phyloP scores from a whole-genome alignment of 495 filamentous ascomycete species.

The Hypoxylon cercidicola region DNA sequence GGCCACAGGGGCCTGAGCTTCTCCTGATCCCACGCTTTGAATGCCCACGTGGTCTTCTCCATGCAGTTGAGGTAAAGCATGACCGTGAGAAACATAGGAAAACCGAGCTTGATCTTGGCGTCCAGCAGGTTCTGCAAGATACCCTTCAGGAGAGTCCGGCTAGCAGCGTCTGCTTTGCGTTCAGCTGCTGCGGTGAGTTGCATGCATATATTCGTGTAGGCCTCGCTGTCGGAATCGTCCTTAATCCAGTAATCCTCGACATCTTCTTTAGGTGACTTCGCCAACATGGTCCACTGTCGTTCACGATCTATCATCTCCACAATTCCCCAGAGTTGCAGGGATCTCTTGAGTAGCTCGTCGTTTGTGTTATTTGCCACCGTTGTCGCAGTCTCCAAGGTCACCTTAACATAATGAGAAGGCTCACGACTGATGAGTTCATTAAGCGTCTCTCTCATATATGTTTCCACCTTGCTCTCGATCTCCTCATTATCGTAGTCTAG shows the following conservation, averaged over 20 bases:
- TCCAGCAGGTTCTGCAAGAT: slow-evolving; percentile 81
- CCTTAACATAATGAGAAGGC: slow-evolving; percentile 72
- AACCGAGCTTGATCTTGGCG: slow-evolving; percentile 71
- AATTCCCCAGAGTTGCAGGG: slow-evolving; percentile 79
- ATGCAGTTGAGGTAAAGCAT: slow-evolving; percentile 81
- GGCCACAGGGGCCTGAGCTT: slow-evolving; percentile 71
- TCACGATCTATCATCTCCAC: slow-evolving; percentile 79
- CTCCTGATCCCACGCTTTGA: slow-evolving; percentile 76
- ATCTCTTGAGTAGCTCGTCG: slow-evolving; percentile 71
- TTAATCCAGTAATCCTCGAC: slow-evolving; percentile 49
- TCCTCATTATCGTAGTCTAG: slow-evolving; percentile 76
- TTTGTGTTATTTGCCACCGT: slow-evolving; percentile 65
- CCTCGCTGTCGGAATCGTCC: slow-evolving; percentile 54
- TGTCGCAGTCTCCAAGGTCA: slow-evolving; percentile 70
- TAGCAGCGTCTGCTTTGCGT: slow-evolving; percentile 72
- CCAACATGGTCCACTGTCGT: slow-evolving; percentile 70
- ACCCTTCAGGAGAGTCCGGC: slow-evolving; percentile 75
- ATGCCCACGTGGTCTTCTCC: slow-evolving; percentile 86
- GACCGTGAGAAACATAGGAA: slow-evolving; percentile 78
- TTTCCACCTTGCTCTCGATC: slow-evolving; percentile 71
- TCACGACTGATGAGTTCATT: slow-evolving; percentile 71
- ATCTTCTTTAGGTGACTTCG: slow-evolving; percentile 46
- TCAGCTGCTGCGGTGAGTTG: slow-evolving; percentile 81
- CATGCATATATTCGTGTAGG: slow-evolving; percentile 64
- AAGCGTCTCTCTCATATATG: slow-evolving; percentile 74